Evolutionary conservation across 441 rosid species (phyloP).

Genomic region (Pelargonium citronellum): DNA sequence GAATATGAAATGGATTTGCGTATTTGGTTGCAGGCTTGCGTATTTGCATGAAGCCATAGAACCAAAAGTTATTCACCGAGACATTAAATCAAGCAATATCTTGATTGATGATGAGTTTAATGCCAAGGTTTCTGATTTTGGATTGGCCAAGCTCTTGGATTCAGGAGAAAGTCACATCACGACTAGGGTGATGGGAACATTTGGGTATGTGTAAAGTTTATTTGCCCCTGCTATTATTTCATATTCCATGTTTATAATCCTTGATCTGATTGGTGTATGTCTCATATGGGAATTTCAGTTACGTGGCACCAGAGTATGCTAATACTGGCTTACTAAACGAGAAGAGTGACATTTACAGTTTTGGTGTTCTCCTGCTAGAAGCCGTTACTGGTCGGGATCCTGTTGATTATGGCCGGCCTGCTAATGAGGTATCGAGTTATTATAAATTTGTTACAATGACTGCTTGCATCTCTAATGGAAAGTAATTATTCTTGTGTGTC

Average conservation of each 20-base stretch:
- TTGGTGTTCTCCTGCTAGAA: slow-evolving; percentile 84
- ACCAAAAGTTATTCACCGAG: slow-evolving; percentile 96
- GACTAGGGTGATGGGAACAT: slow-evolving; percentile 97
- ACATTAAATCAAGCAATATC: slow-evolving; percentile 90
- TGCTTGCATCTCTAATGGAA: neutral
- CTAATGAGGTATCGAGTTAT: slow-evolving; percentile 51
- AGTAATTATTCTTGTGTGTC: no score
- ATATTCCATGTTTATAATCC: slow-evolving; percentile 2
- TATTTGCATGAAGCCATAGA: slow-evolving; percentile 96
- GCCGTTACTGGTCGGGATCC: slow-evolving; percentile 92
- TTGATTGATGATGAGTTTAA: slow-evolving; percentile 82
- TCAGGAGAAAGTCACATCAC: slow-evolving; percentile 94
- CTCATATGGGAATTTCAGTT: slow-evolving; percentile 35
- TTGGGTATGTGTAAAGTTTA: slow-evolving; percentile 47
- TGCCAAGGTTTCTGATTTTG: slow-evolving; percentile 93
- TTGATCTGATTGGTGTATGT: slow-evolving; percentile 7
- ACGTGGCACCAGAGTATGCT: slow-evolving; percentile 96
- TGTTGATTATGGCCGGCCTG: slow-evolving; percentile 83
- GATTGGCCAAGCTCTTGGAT: slow-evolving; percentile 89
- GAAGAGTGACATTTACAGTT: slow-evolving; percentile 94
- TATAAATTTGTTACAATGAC: neutral
- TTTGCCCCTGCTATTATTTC: neutral
- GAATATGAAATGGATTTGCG: neutral
- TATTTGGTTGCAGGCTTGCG: slow-evolving; percentile 57
- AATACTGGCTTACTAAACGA: slow-evolving; percentile 89